A percentile compares a stretch with the other conserved stretches of the same genome.
Evolutionary conservation across 2,329 filamentous ascomycete genomes (phyloP).

Genomic region (Beauveria sp.): DNA sequence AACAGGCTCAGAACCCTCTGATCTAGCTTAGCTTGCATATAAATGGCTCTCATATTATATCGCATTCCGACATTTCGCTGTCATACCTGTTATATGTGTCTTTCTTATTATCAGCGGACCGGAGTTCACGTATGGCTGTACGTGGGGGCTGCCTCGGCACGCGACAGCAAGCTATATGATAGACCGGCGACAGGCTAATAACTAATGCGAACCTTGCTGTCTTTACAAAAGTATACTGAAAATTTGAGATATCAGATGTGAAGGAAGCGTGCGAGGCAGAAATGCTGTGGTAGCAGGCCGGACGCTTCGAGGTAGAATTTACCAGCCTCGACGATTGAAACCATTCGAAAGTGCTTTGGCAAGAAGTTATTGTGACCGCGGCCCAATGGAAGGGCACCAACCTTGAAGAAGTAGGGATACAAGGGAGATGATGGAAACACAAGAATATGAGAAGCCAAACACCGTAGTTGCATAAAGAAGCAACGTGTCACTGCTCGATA

Average conservation of each 20-base stretch:
- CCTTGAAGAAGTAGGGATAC: too few relatives aligned
- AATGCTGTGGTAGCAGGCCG: too few relatives aligned
- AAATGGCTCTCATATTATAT: not conserved
- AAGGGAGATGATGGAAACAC: not conserved
- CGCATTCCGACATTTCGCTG: too few relatives aligned
- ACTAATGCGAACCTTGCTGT: not conserved
- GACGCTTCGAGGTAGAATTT: too few relatives aligned
- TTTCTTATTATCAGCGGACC: not conserved
- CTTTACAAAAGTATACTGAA: not conserved
- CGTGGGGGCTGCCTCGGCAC: not conserved
- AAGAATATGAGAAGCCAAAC: too few relatives aligned
- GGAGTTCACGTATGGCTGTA: not conserved
- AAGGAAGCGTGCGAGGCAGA: too few relatives aligned
- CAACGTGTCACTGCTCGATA: constrained; percentile 18
- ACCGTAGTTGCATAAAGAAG: not conserved
- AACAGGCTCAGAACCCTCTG: not conserved
- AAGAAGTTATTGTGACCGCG: too few relatives aligned
- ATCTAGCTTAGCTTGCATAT: not conserved
- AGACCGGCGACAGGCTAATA: not conserved
- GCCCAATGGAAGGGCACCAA: too few relatives aligned
- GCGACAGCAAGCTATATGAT: not conserved
- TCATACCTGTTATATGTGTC: too few relatives aligned
- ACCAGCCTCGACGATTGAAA: too few relatives aligned
- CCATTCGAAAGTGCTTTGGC: too few relatives aligned
- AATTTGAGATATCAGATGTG: too few relatives aligned